Evolutionary conservation across 2,329 filamentous ascomycete genomes (phyloP), one percentile per base, ranked within the genome.

Genomic region (Teratosphaeria nubilosa): DNA sequence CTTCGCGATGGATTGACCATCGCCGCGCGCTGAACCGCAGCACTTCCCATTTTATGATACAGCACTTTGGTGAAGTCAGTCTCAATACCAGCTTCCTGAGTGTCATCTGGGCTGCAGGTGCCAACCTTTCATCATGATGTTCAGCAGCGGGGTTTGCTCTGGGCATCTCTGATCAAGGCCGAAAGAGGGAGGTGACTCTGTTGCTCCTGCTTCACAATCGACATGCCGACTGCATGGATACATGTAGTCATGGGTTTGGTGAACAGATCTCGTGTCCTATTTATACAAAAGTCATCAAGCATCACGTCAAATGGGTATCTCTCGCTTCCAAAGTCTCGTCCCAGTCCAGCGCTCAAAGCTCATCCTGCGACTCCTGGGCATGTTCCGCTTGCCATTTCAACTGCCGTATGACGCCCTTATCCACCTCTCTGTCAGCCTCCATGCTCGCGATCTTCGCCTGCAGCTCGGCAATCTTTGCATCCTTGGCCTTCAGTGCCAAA

Each of bases 381-480:
- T 56, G 34, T 27, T 22, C 5, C 10, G 37, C 34, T 31, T 68
- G 63, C 65, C 63, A 66, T 53, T 70, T 74, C 65, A 76, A 63
- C 57, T 72, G 70, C 53, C 58, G 58, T n/a, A 55, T 56, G 6
- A 64, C 52, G 6, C 56, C 75, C 62, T 74, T 77, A 65, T 81
- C 78, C 59, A 80, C 76, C 65, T 83, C 79, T 31, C 75, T 69
- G 65, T 85, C 80, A 13, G 78, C 76, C 67, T 84, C 79, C 41
- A 86, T 68, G 4, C 72, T 73, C 7, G 69, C 72, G 78, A 95
- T 66, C 67, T 85, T 80, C 14, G 77, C 77, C 67, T 85, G 80
- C 37, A 87, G 69, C 13, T 73, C 74, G 5, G 71, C 73, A 78
- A 95, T 76, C 64, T 86, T 75, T 68, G 88, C 75, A 76, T 92